Base-by-base conservation (phyloP, 805 yeast species). In the Saccharomycopsis schoenii region DNA sequence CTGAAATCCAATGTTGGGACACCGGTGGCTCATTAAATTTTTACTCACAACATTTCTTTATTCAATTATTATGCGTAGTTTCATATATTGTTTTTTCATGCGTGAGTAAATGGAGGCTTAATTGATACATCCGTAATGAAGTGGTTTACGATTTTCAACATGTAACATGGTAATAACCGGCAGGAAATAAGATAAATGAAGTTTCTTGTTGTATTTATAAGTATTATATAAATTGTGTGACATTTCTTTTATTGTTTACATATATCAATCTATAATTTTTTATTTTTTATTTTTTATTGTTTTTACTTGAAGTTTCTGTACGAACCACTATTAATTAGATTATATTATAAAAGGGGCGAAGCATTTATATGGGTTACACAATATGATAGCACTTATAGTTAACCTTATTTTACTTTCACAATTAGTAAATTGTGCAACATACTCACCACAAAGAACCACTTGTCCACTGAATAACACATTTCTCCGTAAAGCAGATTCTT, bases 391-490 rank as follows among this genome's bases (percentile, higher is more conserved):
- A 21, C n/a, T 21, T 2, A 24, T 47, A 21, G 34, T 17, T 21
- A 47, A 47, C 5, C 6, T 24, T 12, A 25, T 21, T 3, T 24
- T 47, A 47, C 34, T 47, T 21, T 10, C 41, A 10, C 58, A 42
- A 8, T 24, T 47, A 21, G 24, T 34, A 21, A 24, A 47, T 4
- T 47, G 52, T 24, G 14, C 21, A 11, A 14, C 11, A 5, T 62
- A 63, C 19, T 59, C 64, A 55, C 37, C 69, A 67, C 79, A 85
- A 1, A 77, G 82, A 0, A 80, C 83, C 8, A 72, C 75, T 1
- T 85, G 89, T 70, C 88, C 86, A 0, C 56, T 69, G 1, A 80
- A 79, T 1, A 63, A 67, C 1, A 52, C 57, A 11, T 65, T 77
- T 6, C 70, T 77, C 1, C 77, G 91, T 68, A 73, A 72, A 10